Evolutionary conservation across 805 yeast genomes (phyloP).

Genomic region (Pachysolen tannophilus): DNA sequence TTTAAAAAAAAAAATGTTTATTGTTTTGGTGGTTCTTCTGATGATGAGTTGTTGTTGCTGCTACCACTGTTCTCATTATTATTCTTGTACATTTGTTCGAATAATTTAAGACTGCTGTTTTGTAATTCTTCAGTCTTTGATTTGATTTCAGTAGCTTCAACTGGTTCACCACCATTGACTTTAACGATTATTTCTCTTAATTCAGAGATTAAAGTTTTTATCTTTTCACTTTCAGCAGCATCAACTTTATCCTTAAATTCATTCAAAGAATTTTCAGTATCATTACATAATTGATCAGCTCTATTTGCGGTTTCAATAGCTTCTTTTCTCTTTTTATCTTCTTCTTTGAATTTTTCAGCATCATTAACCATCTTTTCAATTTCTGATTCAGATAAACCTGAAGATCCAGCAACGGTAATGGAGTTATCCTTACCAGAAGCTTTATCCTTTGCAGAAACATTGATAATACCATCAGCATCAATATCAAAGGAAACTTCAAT

Average conservation of each 20-base stretch:
- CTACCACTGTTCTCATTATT: slow-evolving; percentile 17
- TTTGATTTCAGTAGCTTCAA: slow-evolving; percentile 53
- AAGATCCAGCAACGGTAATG: slow-evolving; percentile 61
- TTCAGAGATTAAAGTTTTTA: slow-evolving; percentile 45
- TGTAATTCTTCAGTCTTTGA: slow-evolving; percentile 70
- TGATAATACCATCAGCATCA: slow-evolving; percentile 89
- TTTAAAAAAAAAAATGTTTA: too few species aligned
- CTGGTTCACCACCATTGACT: slow-evolving; percentile 42
- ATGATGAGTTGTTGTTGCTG: slow-evolving; percentile 2
- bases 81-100: slow-evolving; percentile 56
- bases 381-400: slow-evolving; percentile 64
- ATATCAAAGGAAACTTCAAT: slow-evolving; percentile 92
- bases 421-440: slow-evolving; percentile 74
- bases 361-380: slow-evolving; percentile 56
- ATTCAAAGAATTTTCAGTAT: slow-evolving; percentile 77
- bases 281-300: slow-evolving; percentile 74
- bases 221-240: slow-evolving; percentile 38
- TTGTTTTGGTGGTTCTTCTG: slow-evolving; percentile 16
- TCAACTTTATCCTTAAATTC: slow-evolving; percentile 64
- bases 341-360: slow-evolving; percentile 53
- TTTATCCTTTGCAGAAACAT: slow-evolving; percentile 74
- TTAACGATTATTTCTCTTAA: slow-evolving; percentile 61
- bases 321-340: slow-evolving; percentile 51
- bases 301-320: slow-evolving; percentile 68
- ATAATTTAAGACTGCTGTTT: slow-evolving; percentile 65